Conservation (phyloP, 2,329 filamentous ascomycete genomes). For the Neofusicoccum cordaticola region DNA sequence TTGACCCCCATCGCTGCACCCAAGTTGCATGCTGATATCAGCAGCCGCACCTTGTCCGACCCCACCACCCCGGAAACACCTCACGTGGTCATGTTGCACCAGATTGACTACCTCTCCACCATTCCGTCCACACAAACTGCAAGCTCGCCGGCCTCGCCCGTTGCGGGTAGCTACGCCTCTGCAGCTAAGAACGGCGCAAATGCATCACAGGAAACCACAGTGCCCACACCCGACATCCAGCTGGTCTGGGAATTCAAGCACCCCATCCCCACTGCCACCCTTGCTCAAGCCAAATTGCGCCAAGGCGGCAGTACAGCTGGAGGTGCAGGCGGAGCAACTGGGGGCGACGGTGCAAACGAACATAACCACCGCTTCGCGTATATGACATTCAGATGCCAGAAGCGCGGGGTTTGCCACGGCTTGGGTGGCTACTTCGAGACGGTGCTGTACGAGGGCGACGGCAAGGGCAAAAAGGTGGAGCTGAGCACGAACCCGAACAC, state of each 20-base stretch:
- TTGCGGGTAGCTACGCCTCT: neutral
- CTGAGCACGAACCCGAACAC: constrained; percentile 89
- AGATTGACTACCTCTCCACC: constrained; percentile 80
- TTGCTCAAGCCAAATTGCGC: constrained; percentile 56
- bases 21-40: constrained; percentile 78
- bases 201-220: neutral
- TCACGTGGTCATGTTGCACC: constrained; percentile 90
- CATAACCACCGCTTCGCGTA: constrained; percentile 84
- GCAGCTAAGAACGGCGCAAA: neutral
- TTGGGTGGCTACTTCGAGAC: constrained; percentile 95
- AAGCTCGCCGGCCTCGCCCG: neutral
- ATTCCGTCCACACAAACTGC: constrained; percentile 30
- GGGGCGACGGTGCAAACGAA: constrained; percentile 79
- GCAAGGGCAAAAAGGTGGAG: constrained; percentile 63
- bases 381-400: constrained; percentile 72
- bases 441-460: constrained; percentile 69
- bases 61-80: constrained; percentile 80
- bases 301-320: constrained; percentile 64
- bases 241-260: constrained; percentile 79
- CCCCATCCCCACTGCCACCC: constrained; percentile 61
- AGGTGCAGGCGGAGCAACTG: constrained; percentile 69
- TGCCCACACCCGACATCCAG: constrained; percentile 56
- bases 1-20: constrained; percentile 89
- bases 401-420: constrained; percentile 83
- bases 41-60: constrained; percentile 58